A percentile compares a stretch with the other conserved stretches of the same genome.
phyloP scores from a whole-genome alignment of 2,329 filamentous ascomycete species.

The Xylariaceae sp. region DNA sequence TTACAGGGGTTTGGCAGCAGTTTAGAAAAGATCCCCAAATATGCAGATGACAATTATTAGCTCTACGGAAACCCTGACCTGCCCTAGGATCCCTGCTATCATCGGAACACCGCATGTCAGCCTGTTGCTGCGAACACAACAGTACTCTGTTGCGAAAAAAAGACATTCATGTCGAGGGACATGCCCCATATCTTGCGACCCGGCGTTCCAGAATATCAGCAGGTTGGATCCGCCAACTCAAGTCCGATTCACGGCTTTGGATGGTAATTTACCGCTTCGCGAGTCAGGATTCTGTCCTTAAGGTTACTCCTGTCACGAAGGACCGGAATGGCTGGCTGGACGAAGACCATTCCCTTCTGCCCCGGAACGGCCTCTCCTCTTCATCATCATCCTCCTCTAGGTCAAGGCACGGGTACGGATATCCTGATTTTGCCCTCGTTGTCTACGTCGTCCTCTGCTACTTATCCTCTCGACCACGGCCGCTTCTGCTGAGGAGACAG shows the following conservation, averaged over 20 bases:
- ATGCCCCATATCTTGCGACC: slow-evolving; percentile 4
- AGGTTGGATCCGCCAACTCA: not conserved
- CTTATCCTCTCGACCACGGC: too few species aligned
- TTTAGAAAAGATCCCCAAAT: too few species aligned
- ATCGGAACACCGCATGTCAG: not conserved
- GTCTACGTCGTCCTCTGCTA: too few species aligned
- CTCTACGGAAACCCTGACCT: not conserved
- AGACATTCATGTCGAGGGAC: not conserved
- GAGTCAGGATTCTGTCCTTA: slow-evolving; percentile 7
- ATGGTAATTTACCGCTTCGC: slow-evolving; percentile 1
- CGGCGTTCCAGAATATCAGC: not conserved
- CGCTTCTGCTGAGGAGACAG: too few species aligned
- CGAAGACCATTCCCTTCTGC: slow-evolving; percentile 5
- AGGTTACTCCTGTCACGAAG: slow-evolving; percentile 10
- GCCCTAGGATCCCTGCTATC: not conserved
- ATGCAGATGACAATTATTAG: too few species aligned
- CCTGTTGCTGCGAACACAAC: slow-evolving; percentile 5
- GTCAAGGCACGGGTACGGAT: too few species aligned
- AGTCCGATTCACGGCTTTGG: slow-evolving; percentile 1
- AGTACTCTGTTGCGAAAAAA: slow-evolving; percentile 5
- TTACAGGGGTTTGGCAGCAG: too few species aligned
- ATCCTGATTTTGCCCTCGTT: too few species aligned
- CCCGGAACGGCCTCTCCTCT: not conserved
- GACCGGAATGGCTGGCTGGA: not conserved
- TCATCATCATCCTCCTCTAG: too few species aligned